These are phyloP conservation scores for Geoglossum glabrum DNA, from an alignment of 495 filamentous ascomycete species.

Conservation along the genomic window DNA sequence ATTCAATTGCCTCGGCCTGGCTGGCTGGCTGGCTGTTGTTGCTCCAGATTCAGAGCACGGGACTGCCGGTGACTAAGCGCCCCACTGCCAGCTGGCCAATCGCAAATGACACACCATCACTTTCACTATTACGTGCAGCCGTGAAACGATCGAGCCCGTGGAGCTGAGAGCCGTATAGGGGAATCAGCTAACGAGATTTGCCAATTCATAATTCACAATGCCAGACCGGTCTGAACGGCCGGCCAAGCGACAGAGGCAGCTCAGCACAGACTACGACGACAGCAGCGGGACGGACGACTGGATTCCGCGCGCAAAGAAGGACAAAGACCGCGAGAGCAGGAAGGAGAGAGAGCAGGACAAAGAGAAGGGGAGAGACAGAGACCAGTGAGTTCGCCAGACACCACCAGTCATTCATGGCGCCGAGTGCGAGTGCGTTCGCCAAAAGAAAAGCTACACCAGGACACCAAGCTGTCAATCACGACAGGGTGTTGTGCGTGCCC, in stretches of 20 bases:
- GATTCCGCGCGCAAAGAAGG: slow-evolving; percentile 5
- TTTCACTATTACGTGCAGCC: background rate
- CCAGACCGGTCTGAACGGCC: slow-evolving; percentile 14
- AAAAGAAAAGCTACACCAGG: background rate
- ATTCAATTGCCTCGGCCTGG: background rate
- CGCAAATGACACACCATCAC: background rate
- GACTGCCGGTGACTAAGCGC: slow-evolving; percentile 1
- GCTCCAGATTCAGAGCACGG: too few species aligned
- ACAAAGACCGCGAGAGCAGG: background rate
- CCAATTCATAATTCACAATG: background rate
- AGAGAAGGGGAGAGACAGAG: background rate
- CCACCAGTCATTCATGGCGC: background rate
- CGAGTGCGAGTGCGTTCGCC: background rate
- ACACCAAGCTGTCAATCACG: background rate
- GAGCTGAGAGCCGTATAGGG: background rate
- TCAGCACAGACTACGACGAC: slow-evolving; percentile 26
- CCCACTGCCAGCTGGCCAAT: background rate
- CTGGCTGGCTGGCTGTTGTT: too few species aligned
- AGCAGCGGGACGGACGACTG: slow-evolving; percentile 18
- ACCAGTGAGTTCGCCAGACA: background rate
- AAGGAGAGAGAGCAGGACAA: background rate
- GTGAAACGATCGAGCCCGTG: background rate
- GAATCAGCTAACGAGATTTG: background rate
- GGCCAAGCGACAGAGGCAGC: slow-evolving; percentile 22
- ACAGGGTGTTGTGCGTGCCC: background rate